Conservation (phyloP, 768 basidiomycete species). For the Leucosporidium yakuticum region DNA sequence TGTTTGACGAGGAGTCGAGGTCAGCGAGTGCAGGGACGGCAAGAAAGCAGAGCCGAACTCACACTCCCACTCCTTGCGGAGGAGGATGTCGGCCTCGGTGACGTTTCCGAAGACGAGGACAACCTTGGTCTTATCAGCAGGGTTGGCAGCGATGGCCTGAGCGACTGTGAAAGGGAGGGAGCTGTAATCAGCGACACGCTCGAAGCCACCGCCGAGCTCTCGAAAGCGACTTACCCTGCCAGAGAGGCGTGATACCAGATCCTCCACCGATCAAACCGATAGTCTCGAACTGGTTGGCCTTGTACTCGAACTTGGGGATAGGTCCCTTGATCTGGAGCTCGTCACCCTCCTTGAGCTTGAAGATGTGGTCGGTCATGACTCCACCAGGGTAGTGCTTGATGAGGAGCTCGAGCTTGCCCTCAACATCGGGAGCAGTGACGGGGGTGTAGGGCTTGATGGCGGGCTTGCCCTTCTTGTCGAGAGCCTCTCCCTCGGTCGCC, state of each 20-base stretch:
- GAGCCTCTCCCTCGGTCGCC: constrained; percentile 60
- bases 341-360: constrained; percentile 70
- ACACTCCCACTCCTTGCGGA: constrained; percentile 66
- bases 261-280: constrained; percentile 89
- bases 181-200: neutral
- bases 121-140: constrained; percentile 91
- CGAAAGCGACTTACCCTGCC: constrained; percentile 49
- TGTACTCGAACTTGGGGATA: constrained; percentile 77
- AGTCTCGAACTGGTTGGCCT: constrained; percentile 61
- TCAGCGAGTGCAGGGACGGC: neutral
- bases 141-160: constrained; percentile 36
- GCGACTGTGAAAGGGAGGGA: neutral
- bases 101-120: constrained; percentile 87
- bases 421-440: constrained; percentile 52
- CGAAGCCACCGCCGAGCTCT: neutral
- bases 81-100: constrained; percentile 80
- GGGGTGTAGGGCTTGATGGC: constrained; percentile 91
- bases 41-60: constrained; percentile 33
- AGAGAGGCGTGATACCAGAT: constrained; percentile 64
- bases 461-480: constrained; percentile 66
- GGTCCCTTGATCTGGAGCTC: constrained; percentile 81
- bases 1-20: neutral
- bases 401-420: constrained; percentile 31
- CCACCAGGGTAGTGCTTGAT: constrained; percentile 48
- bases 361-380: constrained; percentile 53